Percentiles rank a stretch among this genome's conserved stretches.
Conservation (phyloP, 306 rosid species). For the Casuarina cunninghamiana region DNA sequence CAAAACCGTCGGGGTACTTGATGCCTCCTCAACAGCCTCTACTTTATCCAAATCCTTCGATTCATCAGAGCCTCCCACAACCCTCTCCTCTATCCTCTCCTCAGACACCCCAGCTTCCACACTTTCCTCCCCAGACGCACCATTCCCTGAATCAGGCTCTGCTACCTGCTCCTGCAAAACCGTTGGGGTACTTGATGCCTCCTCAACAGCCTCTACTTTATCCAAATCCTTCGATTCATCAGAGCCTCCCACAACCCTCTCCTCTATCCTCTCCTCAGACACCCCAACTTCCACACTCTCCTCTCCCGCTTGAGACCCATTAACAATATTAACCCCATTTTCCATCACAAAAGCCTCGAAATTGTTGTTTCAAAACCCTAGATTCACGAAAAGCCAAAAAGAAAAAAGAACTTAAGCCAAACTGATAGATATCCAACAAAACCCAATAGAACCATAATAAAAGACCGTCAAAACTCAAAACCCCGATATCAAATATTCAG, state of each 20-base stretch:
- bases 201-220: constrained; percentile 58
- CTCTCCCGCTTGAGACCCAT: constrained; percentile 42
- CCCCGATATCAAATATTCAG: constrained; percentile 7
- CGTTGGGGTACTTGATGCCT: constrained; percentile 43
- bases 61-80: constrained; percentile 37
- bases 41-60: constrained; percentile 43
- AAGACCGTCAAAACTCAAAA: constrained; percentile 14
- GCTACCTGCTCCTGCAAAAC: constrained; percentile 34
- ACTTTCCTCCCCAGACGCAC: constrained; percentile 44
- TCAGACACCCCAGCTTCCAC: constrained; percentile 36
- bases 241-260: constrained; percentile 36
- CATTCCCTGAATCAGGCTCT: constrained; percentile 4
- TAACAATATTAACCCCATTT: constrained; percentile 43
- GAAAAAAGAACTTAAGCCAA: constrained; percentile 11
- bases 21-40: constrained; percentile 64
- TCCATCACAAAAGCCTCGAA: constrained; percentile 51
- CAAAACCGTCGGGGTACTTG: constrained; percentile 31
- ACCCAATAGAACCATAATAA: neutral
- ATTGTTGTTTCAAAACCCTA: constrained; percentile 47
- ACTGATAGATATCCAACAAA: neutral
- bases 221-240: constrained; percentile 43
- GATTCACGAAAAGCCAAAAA: constrained; percentile 34
- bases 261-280: constrained; percentile 32
- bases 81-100: constrained; percentile 33
- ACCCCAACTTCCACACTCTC: constrained; percentile 40